phyloP scores from a whole-genome alignment of 257 asterid genomes.

The Fraxinus anomala region DNA sequence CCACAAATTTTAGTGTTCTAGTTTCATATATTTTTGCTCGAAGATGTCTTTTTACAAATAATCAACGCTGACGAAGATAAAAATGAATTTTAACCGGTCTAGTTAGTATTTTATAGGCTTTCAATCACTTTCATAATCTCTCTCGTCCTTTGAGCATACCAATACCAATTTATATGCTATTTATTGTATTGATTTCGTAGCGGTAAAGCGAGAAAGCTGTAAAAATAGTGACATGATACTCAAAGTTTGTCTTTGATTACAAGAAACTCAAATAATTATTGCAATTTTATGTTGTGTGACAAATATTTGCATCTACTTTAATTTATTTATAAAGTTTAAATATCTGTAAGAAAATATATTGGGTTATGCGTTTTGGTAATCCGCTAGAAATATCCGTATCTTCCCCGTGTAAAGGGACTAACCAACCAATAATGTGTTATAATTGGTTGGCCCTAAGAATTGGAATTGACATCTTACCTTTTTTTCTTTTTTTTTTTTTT shows the following conservation, averaged over 20 bases:
- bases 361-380: constrained; percentile 41
- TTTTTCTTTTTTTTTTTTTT: not conserved
- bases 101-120: no score
- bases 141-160: no score
- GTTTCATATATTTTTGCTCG: no score
- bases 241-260: not conserved
- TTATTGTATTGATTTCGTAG: not conserved
- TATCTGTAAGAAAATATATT: constrained; percentile 11
- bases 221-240: not conserved
- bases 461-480: constrained; percentile 25
- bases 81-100: no score
- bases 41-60: no score
- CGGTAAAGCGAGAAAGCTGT: not conserved
- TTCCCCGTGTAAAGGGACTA: constrained; percentile 24
- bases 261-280: not conserved
- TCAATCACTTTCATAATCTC: no score
- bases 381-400: constrained; percentile 27
- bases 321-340: no score
- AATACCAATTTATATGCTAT: no score
- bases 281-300: not conserved
- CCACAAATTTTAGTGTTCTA: not conserved
- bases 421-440: not conserved
- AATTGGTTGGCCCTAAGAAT: not conserved
- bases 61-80: no score
- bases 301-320: not conserved